Evolutionary conservation across 2,329 filamentous ascomycete species (phyloP).

Genomic region (Helicocarpus griseus): DNA sequence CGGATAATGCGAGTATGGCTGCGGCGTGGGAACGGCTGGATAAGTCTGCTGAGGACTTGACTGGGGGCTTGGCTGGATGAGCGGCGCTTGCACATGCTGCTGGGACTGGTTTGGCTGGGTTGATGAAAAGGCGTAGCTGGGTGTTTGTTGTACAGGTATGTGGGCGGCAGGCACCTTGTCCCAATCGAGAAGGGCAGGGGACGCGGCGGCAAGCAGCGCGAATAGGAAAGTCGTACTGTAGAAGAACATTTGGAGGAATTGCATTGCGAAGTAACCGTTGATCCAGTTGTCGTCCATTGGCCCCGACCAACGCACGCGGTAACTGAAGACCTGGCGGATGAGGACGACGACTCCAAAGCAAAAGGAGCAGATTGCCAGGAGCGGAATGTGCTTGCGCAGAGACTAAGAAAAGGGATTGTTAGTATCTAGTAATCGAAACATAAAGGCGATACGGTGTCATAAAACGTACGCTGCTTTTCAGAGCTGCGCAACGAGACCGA

Average conservation of each 20-base stretch:
- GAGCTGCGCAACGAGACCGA: not conserved
- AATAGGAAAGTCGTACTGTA: not conserved
- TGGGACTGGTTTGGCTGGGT: too few relatives aligned
- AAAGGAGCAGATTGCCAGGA: not conserved
- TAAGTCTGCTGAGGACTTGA: too few relatives aligned
- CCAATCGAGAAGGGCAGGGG: not conserved
- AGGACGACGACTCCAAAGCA: not conserved
- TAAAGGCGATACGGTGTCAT: not conserved
- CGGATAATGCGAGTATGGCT: too few relatives aligned
- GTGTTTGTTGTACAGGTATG: too few relatives aligned
- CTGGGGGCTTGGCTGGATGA: too few relatives aligned
- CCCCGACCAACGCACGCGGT: not conserved
- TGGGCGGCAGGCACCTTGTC: too few relatives aligned
- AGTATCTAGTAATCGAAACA: not conserved
- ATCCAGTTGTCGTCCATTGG: not conserved
- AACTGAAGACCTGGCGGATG: not conserved
- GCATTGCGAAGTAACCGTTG: not conserved
- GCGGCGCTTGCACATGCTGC: too few relatives aligned
- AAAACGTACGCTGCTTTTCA: not conserved
- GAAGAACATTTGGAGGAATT: not conserved
- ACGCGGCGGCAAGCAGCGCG: not conserved
- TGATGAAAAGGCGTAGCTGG: too few relatives aligned
- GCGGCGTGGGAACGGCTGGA: too few relatives aligned
- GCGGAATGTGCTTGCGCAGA: not conserved
- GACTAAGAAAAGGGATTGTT: not conserved